Conservation (phyloP, 768 basidiomycete species). For the Candolleomyces aberdarensis region DNA sequence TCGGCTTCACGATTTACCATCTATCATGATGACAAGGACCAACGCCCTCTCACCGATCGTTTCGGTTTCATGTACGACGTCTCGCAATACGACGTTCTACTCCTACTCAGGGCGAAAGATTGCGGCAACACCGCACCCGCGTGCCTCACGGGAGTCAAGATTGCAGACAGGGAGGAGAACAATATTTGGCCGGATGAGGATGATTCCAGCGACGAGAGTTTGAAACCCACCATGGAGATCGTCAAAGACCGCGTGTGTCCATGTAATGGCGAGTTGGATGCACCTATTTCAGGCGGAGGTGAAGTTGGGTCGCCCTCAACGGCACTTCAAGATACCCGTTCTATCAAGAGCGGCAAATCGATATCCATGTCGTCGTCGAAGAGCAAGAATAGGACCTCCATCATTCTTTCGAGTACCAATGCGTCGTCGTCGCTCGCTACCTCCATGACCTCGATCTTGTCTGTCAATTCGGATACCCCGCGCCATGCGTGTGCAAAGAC, state of each 20-base stretch:
- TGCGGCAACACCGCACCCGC: slow-evolving; percentile 78
- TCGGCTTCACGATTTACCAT: slow-evolving; percentile 53
- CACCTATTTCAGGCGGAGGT: slow-evolving; percentile 13
- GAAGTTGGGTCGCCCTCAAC: slow-evolving; percentile 1
- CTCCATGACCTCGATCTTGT: slow-evolving; percentile 52
- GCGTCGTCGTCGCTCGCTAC: slow-evolving; percentile 20
- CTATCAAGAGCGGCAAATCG: slow-evolving; percentile 37
- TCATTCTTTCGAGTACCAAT: slow-evolving; percentile 20
- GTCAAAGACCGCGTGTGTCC: slow-evolving; percentile 41
- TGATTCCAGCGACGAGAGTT: slow-evolving; percentile 32
- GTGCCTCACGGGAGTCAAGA: slow-evolving; percentile 83
- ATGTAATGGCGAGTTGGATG: slow-evolving; percentile 36
- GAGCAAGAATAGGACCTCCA: slow-evolving; percentile 45
- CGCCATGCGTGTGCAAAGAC: slow-evolving; percentile 75
- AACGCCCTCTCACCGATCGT: slow-evolving; percentile 73
- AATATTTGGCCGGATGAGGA: slow-evolving; percentile 75
- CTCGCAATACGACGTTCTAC: slow-evolving; percentile 72
- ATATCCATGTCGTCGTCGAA: slow-evolving; percentile 42
- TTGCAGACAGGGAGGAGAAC: slow-evolving; percentile 78
- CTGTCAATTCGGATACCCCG: slow-evolving; percentile 59
- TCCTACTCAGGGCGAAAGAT: slow-evolving; percentile 69
- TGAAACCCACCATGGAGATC: slow-evolving; percentile 37
- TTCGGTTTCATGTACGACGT: slow-evolving; percentile 92
- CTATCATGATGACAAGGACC: slow-evolving; percentile 48
- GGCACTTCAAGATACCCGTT: slow-evolving; percentile 16